Conservation (phyloP, 805 yeast species). For the Cyberlindnera bimundalis region DNA sequence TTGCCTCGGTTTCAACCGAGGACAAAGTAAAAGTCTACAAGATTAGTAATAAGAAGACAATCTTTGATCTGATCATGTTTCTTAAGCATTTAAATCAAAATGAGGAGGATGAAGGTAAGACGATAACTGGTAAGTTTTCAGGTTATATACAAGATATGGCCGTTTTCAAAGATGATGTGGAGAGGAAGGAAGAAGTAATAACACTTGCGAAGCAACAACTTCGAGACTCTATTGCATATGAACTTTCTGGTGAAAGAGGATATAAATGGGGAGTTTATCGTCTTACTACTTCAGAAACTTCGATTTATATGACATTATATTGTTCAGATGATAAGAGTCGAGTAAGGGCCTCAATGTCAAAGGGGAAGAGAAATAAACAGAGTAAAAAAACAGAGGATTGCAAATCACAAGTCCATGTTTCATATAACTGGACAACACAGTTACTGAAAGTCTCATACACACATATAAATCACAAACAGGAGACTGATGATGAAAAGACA, state of each 20-base stretch:
- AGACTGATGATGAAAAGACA: not conserved
- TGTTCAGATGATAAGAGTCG: slow-evolving; percentile 11
- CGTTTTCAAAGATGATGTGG: not conserved
- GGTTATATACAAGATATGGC: not conserved
- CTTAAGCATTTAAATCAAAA: slow-evolving; percentile 1
- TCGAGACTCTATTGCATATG: not conserved
- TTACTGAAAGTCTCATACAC: slow-evolving; percentile 3
- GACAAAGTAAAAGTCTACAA: no score
- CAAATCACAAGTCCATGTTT: slow-evolving; percentile 8
- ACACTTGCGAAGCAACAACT: slow-evolving; percentile 3
- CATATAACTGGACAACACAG: slow-evolving; percentile 9
- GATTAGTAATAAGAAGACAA: no score
- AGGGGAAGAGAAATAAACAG: slow-evolving; percentile 8
- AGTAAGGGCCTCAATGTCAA: slow-evolving; percentile 7
- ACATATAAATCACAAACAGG: slow-evolving; percentile 5
- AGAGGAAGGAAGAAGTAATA: not conserved
- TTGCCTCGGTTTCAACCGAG: no score
- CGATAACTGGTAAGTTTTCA: slow-evolving; percentile 1
- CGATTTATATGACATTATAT: slow-evolving; percentile 10
- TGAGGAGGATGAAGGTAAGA: not conserved
- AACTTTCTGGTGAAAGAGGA: not conserved
- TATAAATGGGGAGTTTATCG: slow-evolving; percentile 13
- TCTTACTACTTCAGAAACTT: slow-evolving; percentile 1
- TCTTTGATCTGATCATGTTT: not conserved
- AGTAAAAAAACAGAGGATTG: slow-evolving; percentile 10